phyloP scores from a whole-genome alignment of 306 rosid species.

The Quercus wislizeni region DNA sequence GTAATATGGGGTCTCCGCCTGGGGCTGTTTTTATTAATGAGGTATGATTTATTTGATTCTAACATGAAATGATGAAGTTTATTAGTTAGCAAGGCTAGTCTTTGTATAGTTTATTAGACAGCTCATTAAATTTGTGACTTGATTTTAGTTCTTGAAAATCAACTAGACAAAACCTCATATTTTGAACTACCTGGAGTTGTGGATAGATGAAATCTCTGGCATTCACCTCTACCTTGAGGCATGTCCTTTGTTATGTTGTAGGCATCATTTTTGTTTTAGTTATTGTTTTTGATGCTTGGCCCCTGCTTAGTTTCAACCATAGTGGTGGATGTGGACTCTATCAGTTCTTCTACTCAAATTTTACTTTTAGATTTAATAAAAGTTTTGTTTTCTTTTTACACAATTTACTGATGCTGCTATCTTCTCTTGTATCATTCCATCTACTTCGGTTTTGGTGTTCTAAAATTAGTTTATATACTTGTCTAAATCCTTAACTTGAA shows the following conservation, averaged over 20 bases:
- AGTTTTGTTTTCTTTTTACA: not conserved
- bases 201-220: not conserved
- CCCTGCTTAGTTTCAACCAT: not conserved
- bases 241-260: not conserved
- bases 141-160: not conserved
- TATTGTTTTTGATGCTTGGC: not conserved
- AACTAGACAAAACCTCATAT: not conserved
- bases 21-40: conserved; percentile 62
- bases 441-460: not conserved
- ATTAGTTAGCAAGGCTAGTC: not conserved
- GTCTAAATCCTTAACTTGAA: not conserved
- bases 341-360: not conserved
- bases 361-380: not conserved
- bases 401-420: not conserved
- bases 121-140: not conserved
- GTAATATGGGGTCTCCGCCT: conserved; percentile 91
- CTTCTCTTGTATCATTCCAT: not conserved
- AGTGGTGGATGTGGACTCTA: not conserved
- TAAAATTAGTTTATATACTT: not conserved
- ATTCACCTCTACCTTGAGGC: not conserved
- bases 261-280: not conserved
- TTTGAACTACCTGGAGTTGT: not conserved
- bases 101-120: not conserved
- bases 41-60: conserved; percentile 35
- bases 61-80: not conserved